A percentile compares a stretch with the other conserved stretches of the same genome.
Conservation (phyloP, 1,284 basidiomycete genomes). For the Puccinia coronata region DNA sequence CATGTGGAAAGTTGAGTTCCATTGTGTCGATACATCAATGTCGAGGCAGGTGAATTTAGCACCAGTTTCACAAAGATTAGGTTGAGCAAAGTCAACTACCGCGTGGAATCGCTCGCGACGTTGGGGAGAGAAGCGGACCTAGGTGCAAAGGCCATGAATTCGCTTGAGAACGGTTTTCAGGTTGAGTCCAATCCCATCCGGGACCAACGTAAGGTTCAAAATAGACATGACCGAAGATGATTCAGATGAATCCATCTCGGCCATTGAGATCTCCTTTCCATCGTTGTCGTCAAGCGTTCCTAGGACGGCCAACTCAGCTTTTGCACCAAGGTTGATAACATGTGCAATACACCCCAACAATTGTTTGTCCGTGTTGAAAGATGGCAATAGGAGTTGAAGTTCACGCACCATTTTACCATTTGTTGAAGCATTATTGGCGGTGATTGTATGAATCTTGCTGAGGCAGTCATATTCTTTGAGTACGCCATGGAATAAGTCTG, state of each 20-base stretch:
- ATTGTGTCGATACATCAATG: background rate
- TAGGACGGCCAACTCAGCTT: background rate
- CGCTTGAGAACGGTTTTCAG: slow-evolving; percentile 11
- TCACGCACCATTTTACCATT: background rate
- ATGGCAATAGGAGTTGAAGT: background rate
- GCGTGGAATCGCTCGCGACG: background rate
- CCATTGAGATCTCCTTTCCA: background rate
- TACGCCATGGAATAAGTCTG: background rate
- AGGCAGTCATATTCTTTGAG: background rate
- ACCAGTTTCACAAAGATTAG: background rate
- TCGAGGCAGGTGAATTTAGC: background rate
- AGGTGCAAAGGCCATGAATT: background rate
- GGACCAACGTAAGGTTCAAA: background rate
- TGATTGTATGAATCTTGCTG: slow-evolving; percentile 9
- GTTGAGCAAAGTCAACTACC: background rate
- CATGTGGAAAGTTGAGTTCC: slow-evolving; percentile 22
- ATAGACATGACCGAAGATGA: background rate
- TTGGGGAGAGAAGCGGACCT: slow-evolving; percentile 12
- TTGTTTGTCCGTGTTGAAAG: background rate
- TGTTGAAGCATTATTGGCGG: slow-evolving; percentile 14
- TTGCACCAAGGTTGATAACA: slow-evolving; percentile 18
- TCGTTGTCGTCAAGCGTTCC: background rate
- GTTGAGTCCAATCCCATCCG: background rate
- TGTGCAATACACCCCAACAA: slow-evolving; percentile 15
- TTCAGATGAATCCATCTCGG: background rate